These are phyloP conservation scores for Akanthomyces lecanii DNA, from an alignment of 2,329 filamentous ascomycete genomes.

Conservation along the genomic window DNA sequence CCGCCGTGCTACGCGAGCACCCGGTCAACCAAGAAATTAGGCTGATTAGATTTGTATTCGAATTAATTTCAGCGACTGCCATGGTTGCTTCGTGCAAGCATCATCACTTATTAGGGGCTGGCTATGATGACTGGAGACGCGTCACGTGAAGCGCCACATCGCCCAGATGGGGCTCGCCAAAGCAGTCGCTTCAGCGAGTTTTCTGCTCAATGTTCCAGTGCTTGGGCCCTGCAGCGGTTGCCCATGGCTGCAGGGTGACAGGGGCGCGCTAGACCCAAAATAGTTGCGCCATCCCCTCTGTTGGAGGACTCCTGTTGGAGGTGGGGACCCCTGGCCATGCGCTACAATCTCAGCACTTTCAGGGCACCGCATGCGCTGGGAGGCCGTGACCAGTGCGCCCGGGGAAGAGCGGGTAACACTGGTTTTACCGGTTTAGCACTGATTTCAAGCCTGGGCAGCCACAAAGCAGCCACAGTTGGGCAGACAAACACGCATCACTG, in stretches of 20 bases:
- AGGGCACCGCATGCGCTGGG: background rate
- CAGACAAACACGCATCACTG: background rate
- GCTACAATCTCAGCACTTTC: background rate
- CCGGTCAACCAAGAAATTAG: conserved; percentile 1
- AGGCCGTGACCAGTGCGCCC: no score
- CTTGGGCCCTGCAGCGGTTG: background rate
- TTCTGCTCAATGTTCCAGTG: background rate
- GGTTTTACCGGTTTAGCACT: no score
- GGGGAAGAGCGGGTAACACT: no score
- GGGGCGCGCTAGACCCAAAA: conserved; percentile 3
- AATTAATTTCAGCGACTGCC: background rate
- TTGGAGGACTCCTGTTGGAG: no score
- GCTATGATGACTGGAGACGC: background rate
- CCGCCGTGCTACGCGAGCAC: background rate
- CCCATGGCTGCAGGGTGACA: conserved; percentile 9
- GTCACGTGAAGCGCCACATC: background rate
- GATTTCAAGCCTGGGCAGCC: background rate
- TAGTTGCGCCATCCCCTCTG: background rate
- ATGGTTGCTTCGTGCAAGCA: conserved; percentile 3
- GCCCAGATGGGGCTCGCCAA: background rate
- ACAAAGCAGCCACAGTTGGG: conserved; percentile 11
- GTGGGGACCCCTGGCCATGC: background rate
- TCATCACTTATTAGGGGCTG: background rate
- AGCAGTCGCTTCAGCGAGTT: no score
- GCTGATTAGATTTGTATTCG: background rate